Percentiles rank a stretch among this genome's conserved stretches.
These are phyloP conservation scores for Botrytis deweyae DNA, from an alignment of 2,329 filamentous ascomycete species.

Conservation along the genomic window DNA sequence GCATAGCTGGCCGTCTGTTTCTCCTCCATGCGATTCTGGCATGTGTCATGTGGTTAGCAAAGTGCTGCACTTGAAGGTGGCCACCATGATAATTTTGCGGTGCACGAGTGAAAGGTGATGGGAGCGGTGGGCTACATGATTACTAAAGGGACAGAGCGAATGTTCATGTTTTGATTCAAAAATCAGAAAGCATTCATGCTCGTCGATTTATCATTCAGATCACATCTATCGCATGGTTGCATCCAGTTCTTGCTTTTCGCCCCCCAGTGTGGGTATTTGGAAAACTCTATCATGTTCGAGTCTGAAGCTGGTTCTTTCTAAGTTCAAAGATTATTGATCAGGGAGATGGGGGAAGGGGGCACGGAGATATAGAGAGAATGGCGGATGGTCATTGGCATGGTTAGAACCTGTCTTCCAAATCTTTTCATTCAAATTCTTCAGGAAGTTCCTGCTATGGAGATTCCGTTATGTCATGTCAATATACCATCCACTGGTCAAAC, in stretches of 20 bases:
- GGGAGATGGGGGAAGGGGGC: background rate
- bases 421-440: background rate
- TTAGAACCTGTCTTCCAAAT: background rate
- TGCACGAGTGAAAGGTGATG: background rate
- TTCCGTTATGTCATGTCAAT: too few species aligned
- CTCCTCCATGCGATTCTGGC: background rate
- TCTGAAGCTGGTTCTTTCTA: background rate
- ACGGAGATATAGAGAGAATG: background rate
- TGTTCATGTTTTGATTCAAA: background rate
- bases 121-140: background rate
- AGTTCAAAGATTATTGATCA: background rate
- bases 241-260: background rate
- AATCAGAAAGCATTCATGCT: background rate
- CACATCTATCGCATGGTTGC: background rate
- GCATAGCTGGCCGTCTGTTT: background rate
- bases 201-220: background rate
- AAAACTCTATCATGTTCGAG: background rate
- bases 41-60: background rate
- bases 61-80: background rate
- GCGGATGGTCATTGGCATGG: background rate
- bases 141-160: background rate
- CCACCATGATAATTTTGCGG: background rate
- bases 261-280: background rate
- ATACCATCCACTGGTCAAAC: too few species aligned
- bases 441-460: background rate